Evolutionary conservation across 768 basidiomycete genomes (phyloP).

Genomic region (Boletus rufocinnamomeus): DNA sequence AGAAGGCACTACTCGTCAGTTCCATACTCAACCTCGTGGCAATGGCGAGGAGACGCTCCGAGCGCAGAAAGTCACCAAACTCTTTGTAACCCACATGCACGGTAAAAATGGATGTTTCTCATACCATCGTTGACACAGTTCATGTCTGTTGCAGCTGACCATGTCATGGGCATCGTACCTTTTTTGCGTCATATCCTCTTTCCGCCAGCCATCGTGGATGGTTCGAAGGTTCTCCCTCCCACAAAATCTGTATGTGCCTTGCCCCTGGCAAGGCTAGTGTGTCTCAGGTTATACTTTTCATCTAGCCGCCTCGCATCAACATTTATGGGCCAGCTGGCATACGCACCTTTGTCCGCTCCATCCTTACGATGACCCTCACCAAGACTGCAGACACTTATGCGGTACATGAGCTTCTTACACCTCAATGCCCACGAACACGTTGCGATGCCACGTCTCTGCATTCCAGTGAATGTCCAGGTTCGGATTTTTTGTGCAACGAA

Average conservation of each 20-base stretch:
- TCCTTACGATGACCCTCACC: conserved; percentile 67
- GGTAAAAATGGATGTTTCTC: conserved; percentile 39
- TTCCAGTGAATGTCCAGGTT: conserved; percentile 62
- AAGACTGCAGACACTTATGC: conserved; percentile 61
- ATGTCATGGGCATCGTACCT: conserved; percentile 72
- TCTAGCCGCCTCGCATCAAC: conserved; percentile 54
- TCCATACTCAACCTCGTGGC: conserved; percentile 52
- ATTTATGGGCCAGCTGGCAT: conserved; percentile 82
- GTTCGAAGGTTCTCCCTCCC: conserved; percentile 10
- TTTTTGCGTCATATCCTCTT: conserved; percentile 61
- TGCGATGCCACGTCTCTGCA: conserved; percentile 55
- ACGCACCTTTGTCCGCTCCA: conserved; percentile 70
- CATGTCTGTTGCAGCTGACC: conserved; percentile 51
- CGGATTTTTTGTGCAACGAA: conserved; percentile 52
- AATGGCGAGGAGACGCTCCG: conserved; percentile 37
- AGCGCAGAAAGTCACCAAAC: conserved; percentile 54
- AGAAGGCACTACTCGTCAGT: conserved; percentile 76
- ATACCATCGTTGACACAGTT: background rate
- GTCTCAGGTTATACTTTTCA: background rate
- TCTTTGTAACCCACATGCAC: conserved; percentile 89
- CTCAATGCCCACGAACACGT: conserved; percentile 53
- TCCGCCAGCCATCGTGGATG: conserved; percentile 37
- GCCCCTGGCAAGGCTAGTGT: background rate
- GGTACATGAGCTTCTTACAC: conserved; percentile 75
- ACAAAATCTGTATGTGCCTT: conserved; percentile 15